phyloP scores from a whole-genome alignment of 495 filamentous ascomycete species.

The Xylaria venustula region DNA sequence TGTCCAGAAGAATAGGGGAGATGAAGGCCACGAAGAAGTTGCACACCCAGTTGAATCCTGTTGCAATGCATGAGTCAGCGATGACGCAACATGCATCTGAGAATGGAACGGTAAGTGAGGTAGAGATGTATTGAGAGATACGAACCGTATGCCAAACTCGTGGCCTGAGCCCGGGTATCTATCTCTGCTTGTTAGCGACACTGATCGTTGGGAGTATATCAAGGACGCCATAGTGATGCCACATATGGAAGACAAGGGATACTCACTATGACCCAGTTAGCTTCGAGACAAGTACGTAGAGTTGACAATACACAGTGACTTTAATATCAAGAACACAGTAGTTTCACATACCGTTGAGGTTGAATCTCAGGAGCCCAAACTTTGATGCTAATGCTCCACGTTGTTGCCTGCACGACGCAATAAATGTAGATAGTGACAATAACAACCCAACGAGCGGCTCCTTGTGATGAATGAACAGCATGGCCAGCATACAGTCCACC shows the following conservation, averaged over 20 bases:
- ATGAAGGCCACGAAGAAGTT: constrained; percentile 67
- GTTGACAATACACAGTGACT: neutral
- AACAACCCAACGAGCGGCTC: constrained; percentile 56
- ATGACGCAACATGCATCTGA: neutral
- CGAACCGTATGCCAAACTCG: constrained; percentile 42
- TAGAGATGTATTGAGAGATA: neutral
- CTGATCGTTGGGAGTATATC: neutral
- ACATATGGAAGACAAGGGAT: neutral
- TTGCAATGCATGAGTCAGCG: neutral
- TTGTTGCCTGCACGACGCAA: constrained; percentile 29
- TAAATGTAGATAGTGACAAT: constrained; percentile 51
- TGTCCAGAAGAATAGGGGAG: constrained; percentile 60
- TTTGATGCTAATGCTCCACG: constrained; percentile 57
- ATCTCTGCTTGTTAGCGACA: neutral
- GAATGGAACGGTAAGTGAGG: neutral
- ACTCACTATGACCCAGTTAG: neutral
- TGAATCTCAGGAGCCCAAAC: constrained; percentile 58
- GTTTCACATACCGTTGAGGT: constrained; percentile 33
- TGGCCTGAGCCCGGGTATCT: constrained; percentile 50
- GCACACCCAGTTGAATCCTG: constrained; percentile 13
- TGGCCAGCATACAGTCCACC: constrained; percentile 48
- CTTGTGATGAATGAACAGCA: constrained; percentile 41
- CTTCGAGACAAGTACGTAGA: neutral
- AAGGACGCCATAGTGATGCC: neutral
- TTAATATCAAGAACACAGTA: neutral